Conservation (phyloP, 1,284 basidiomycete species). For the Xerocomus nothofagi region DNA sequence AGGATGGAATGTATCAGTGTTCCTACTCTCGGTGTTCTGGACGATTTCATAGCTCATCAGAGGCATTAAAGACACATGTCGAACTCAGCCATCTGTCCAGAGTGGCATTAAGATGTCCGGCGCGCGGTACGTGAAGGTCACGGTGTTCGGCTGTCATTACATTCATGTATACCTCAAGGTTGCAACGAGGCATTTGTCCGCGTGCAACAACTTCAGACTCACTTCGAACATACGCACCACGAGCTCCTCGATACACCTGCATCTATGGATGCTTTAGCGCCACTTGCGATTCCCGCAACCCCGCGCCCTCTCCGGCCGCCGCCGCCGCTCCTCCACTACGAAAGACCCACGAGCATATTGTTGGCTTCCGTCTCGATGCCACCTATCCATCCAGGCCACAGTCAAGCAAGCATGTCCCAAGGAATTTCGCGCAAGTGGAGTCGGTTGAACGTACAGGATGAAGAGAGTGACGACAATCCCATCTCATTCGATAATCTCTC, state of each 20-base stretch:
- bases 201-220: constrained; percentile 25
- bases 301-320: constrained; percentile 22
- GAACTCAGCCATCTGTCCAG: constrained; percentile 35
- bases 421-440: constrained; percentile 33
- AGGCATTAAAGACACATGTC: constrained; percentile 24
- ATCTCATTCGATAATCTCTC: constrained; percentile 24
- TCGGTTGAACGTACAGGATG: constrained; percentile 30
- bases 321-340: constrained; percentile 17
- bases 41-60: constrained; percentile 22
- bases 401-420: constrained; percentile 14
- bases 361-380: constrained; percentile 15
- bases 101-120: constrained; percentile 26
- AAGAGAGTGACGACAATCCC: constrained; percentile 13
- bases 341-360: constrained; percentile 2
- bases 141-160: background rate
- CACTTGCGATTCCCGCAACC: constrained; percentile 21
- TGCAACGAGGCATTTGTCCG: constrained; percentile 30
- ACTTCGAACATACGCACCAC: constrained; percentile 25
- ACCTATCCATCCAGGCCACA: constrained; percentile 8
- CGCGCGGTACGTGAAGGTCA: constrained; percentile 18
- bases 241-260: constrained; percentile 20
- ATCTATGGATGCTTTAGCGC: constrained; percentile 16
- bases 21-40: constrained; percentile 32
- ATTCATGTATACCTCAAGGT: constrained; percentile 14
- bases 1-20: constrained; percentile 33